These are phyloP conservation scores for Plasmodium knowlesi DNA, from an alignment of 169 alveolate species.

Conservation along the genomic window DNA sequence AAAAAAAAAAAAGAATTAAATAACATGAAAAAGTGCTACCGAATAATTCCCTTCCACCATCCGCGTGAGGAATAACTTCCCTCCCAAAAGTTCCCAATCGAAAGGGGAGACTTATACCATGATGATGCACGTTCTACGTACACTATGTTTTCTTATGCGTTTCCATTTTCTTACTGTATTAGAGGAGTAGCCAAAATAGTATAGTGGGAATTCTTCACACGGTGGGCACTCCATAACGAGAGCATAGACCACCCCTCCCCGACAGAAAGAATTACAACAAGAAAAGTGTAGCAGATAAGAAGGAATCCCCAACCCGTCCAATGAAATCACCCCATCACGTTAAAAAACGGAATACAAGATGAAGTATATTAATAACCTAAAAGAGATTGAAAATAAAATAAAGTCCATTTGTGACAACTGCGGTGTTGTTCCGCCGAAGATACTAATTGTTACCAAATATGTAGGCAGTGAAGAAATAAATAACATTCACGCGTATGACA, in stretches of 20 bases:
- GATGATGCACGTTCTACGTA: not conserved
- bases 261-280: not conserved
- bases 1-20: no score
- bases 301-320: not conserved
- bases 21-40: not conserved
- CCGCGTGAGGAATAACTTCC: not conserved
- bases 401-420: constrained; percentile 18
- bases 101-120: not conserved
- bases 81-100: not conserved
- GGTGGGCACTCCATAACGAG: not conserved
- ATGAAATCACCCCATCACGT: not conserved
- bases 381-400: constrained; percentile 42
- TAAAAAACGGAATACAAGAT: not conserved
- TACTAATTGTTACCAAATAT: constrained; percentile 60
- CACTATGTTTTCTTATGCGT: not conserved
- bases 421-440: constrained; percentile 22
- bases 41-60: not conserved
- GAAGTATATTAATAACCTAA: constrained; percentile 52
- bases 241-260: not conserved
- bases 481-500: constrained; percentile 41
- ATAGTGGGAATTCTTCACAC: not conserved
- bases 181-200: not conserved
- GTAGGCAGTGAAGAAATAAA: constrained; percentile 63
- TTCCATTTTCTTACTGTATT: not conserved
- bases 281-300: not conserved